phyloP scores from a whole-genome alignment of 148 eudicot species.

The Silene latifolia region DNA sequence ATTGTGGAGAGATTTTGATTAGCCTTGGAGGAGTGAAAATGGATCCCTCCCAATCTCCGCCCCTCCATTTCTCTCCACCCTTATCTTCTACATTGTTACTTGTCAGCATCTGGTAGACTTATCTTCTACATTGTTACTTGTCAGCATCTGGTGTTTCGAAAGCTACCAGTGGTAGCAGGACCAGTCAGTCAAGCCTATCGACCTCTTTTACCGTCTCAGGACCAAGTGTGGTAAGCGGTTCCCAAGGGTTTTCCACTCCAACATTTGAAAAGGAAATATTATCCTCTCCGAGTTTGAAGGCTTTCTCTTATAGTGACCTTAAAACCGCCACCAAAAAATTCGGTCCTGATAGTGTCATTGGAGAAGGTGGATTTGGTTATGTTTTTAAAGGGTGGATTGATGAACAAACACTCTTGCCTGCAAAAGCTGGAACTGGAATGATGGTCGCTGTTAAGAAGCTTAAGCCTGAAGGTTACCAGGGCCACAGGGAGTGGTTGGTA shows the following conservation, averaged over 20 bases:
- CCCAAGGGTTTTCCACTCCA: conserved; percentile 41
- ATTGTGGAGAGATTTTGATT: too few relatives aligned
- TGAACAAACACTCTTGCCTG: conserved; percentile 56
- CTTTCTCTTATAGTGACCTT: conserved; percentile 58
- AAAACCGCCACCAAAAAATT: conserved; percentile 71
- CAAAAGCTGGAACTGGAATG: conserved; percentile 77
- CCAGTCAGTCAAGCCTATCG: conserved; percentile 38
- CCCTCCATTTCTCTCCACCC: too few relatives aligned
- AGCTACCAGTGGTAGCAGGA: conserved; percentile 36
- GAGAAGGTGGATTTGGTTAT: conserved; percentile 87
- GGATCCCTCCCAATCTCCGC: neutral
- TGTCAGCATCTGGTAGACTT: neutral
- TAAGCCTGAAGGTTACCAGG: conserved; percentile 80
- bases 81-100: too few relatives aligned
- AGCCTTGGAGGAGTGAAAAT: too few relatives aligned
- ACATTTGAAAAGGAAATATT: conserved; percentile 59
- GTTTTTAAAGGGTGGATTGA: conserved; percentile 93
- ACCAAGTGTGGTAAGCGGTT: conserved; percentile 36
- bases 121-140: conserved; percentile 9
- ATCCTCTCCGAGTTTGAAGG: conserved; percentile 48
- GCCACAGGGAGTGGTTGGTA: conserved; percentile 95
- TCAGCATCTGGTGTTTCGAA: conserved; percentile 46
- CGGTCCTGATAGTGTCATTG: conserved; percentile 69
- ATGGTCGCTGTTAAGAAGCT: conserved; percentile 80
- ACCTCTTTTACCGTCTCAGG: conserved; percentile 33